Conservation (phyloP, 2,329 filamentous ascomycete species). For the Colletotrichum higginsianum region DNA sequence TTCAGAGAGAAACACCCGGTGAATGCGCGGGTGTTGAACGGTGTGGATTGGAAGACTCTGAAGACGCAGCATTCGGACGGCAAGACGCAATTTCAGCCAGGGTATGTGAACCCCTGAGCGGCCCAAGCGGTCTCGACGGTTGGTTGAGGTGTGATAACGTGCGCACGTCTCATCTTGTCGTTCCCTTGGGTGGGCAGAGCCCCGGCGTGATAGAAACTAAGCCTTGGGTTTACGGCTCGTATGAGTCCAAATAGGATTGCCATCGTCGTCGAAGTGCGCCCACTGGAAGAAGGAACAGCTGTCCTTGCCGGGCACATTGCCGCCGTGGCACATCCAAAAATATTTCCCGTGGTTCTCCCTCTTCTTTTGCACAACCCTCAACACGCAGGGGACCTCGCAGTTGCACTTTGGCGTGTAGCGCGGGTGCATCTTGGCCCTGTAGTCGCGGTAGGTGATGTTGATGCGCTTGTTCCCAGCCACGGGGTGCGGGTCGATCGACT, state of each 20-base stretch:
- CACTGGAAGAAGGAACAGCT: conserved; percentile 87
- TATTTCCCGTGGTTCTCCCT: conserved; percentile 84
- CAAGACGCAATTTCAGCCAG: conserved; percentile 47
- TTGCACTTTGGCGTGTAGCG: conserved; percentile 82
- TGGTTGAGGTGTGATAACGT: background rate
- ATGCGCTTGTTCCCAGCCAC: conserved; percentile 85
- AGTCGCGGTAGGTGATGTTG: conserved; percentile 95
- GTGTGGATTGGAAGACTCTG: conserved; percentile 53
- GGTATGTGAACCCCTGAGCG: conserved; percentile 59
- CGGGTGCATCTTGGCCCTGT: conserved; percentile 83
- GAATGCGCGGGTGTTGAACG: conserved; percentile 58
- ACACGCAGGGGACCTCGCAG: conserved; percentile 77
- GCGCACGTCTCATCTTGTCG: background rate
- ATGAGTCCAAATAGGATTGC: conserved; percentile 77
- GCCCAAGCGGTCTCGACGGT: background rate
- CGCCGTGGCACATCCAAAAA: conserved; percentile 94
- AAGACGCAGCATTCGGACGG: conserved; percentile 47
- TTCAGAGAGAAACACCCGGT: conserved; percentile 48
- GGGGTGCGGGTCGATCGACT: conserved; percentile 87
- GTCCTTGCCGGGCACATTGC: conserved; percentile 77
- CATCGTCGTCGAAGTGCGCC: conserved; percentile 90
- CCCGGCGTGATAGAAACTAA: conserved; percentile 3
- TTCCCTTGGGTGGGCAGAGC: background rate
- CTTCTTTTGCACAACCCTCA: conserved; percentile 86
- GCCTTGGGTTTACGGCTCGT: conserved; percentile 3